Conservation (phyloP, 2,329 filamentous ascomycete genomes). For the Tolypocladium capitatum region DNA sequence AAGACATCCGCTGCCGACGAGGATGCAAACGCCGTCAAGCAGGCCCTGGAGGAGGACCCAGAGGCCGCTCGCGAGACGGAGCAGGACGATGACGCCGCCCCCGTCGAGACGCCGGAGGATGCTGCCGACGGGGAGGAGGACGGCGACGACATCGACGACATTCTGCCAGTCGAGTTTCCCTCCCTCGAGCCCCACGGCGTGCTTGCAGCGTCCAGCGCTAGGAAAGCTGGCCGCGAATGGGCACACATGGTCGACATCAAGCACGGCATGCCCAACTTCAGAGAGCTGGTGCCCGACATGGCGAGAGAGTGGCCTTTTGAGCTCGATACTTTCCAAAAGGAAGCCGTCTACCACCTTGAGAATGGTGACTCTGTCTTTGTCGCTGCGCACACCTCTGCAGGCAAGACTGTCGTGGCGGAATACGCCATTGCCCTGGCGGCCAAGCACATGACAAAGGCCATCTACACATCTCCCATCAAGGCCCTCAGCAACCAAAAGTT, state of each 20-base stretch:
- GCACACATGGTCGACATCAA: slow-evolving; percentile 97
- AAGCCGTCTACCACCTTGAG: slow-evolving; percentile 94
- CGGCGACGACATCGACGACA: slow-evolving; percentile 61
- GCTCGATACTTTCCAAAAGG: slow-evolving; percentile 95
- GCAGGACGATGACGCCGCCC: slow-evolving; percentile 14
- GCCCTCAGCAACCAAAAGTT: slow-evolving; percentile 98
- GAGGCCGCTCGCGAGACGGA: slow-evolving; percentile 21
- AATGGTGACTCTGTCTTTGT: slow-evolving; percentile 96
- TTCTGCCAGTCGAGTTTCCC: slow-evolving; percentile 86
- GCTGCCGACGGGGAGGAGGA: slow-evolving; percentile 27
- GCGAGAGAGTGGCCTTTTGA: slow-evolving; percentile 94
- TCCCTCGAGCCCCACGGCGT: slow-evolving; percentile 74
- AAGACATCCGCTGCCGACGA: slow-evolving; percentile 42
- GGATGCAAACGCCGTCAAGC: slow-evolving; percentile 56
- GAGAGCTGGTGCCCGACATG: slow-evolving; percentile 90
- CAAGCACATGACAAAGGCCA: slow-evolving; percentile 99
- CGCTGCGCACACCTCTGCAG: slow-evolving; percentile 91
- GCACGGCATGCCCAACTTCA: slow-evolving; percentile 85
- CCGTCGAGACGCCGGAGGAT: slow-evolving; percentile 12
- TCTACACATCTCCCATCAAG: slow-evolving; percentile 98
- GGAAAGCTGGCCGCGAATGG: slow-evolving; percentile 76
- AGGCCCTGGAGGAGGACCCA: slow-evolving; percentile 41
- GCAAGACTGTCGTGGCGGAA: slow-evolving; percentile 95
- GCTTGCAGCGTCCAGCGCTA: slow-evolving; percentile 56
- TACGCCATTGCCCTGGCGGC: slow-evolving; percentile 92